Evolutionary conservation across 345 rosid species (phyloP).

Genomic region (Eucalyptus grandis): DNA sequence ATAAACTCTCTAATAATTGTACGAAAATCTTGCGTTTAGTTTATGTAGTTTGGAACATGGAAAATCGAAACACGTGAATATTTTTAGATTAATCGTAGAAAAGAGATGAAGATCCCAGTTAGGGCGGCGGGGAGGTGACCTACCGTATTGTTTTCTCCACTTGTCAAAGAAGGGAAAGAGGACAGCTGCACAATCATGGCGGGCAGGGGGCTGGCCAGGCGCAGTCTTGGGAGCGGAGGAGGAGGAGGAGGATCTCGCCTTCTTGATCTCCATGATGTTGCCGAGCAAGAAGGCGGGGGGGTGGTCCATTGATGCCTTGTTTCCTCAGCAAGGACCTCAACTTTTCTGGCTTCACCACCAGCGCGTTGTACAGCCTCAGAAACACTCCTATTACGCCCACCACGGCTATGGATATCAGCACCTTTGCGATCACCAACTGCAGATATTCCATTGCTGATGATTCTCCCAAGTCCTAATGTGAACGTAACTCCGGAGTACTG

Average conservation of each 20-base stretch:
- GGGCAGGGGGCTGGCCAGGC: neutral
- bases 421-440: neutral
- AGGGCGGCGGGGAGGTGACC: neutral
- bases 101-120: neutral
- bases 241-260: neutral
- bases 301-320: conserved; percentile 31
- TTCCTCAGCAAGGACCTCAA: conserved; percentile 10
- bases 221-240: neutral
- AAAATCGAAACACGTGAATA: neutral
- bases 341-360: conserved; percentile 15
- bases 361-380: neutral
- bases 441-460: neutral
- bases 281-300: conserved; percentile 22
- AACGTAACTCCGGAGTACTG: neutral
- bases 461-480: neutral
- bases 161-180: conserved; percentile 18
- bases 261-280: conserved; percentile 24
- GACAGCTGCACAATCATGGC: conserved; percentile 12
- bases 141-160: conserved; percentile 28
- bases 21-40: neutral
- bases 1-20: neutral
- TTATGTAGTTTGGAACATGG: neutral
- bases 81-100: neutral
- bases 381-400: neutral
- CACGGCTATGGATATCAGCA: neutral